Evolutionary conservation across 2,329 filamentous ascomycete genomes (phyloP).

Genomic region (Ophiognomonia clavigignenti-juglandacearum): DNA sequence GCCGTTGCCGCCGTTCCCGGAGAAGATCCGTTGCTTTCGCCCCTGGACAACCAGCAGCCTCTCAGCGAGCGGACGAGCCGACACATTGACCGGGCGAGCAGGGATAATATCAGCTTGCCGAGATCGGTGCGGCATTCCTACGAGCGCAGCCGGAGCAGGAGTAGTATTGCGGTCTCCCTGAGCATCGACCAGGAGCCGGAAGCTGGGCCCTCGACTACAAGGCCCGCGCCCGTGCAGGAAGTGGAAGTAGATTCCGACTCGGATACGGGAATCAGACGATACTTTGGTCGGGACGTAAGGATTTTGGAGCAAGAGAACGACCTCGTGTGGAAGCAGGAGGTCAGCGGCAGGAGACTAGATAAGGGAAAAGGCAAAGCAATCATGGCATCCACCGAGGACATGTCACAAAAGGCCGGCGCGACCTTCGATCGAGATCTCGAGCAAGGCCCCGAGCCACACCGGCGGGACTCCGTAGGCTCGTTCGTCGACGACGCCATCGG

Average conservation of each 20-base stretch:
- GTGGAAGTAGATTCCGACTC: conserved; percentile 24
- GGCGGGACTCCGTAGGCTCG: conserved; percentile 43
- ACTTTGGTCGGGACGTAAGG: too few relatives aligned
- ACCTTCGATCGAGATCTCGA: conserved; percentile 49
- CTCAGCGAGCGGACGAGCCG: conserved; percentile 42
- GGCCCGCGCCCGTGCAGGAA: conserved; percentile 16
- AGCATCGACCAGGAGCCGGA: conserved; percentile 17
- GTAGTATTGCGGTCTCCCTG: conserved; percentile 27
- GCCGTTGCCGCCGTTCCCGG: conserved; percentile 38
- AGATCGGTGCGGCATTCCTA: conserved; percentile 48
- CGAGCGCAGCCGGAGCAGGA: conserved; percentile 32
- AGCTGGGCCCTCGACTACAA: conserved; percentile 12
- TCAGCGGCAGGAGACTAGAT: conserved; percentile 20
- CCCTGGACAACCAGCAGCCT: conserved; percentile 45
- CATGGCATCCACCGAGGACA: conserved; percentile 34
- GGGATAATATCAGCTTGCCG: conserved; percentile 49
- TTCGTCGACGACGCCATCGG: conserved; percentile 48
- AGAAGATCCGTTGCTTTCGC: conserved; percentile 47
- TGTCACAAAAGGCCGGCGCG: conserved; percentile 24
- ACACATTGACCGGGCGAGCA: conserved; percentile 43
- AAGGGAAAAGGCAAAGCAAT: conserved; percentile 48
- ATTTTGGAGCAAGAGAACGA: conserved; percentile 1
- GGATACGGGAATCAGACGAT: too few relatives aligned
- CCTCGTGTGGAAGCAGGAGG: background rate
- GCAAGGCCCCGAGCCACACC: conserved; percentile 43